These are phyloP conservation scores for Sporobolus alterniflorus DNA, from an alignment of 202 grass and related monocot genomes.

Conservation along the genomic window DNA sequence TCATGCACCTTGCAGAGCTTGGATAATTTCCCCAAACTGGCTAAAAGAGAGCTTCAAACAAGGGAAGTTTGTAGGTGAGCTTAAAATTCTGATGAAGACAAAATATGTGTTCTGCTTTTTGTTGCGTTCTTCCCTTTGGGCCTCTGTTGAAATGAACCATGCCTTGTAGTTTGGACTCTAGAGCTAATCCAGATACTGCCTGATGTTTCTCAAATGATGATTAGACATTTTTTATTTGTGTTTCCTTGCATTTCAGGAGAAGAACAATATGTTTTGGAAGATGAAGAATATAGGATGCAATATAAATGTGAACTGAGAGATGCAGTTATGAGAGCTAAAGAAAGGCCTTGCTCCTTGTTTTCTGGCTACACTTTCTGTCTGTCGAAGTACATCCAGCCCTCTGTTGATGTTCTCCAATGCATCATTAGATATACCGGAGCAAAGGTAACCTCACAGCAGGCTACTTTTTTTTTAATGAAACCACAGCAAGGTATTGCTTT, in stretches of 20 bases:
- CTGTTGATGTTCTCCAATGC: conserved; percentile 50
- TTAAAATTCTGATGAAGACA: neutral
- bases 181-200: neutral
- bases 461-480: too few relatives aligned
- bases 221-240: neutral
- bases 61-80: conserved; percentile 80
- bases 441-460: conserved; percentile 64
- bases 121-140: neutral
- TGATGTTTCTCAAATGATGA: neutral
- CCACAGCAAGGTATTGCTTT: neutral
- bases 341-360: conserved; percentile 62
- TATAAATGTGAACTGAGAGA: conserved; percentile 72
- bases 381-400: conserved; percentile 70
- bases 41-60: conserved; percentile 84
- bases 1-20: conserved; percentile 60
- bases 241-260: conserved; percentile 61
- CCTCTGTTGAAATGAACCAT: neutral
- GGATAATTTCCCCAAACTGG: conserved; percentile 90
- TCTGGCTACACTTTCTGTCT: conserved; percentile 76
- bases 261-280: conserved; percentile 69
- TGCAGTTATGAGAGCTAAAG: conserved; percentile 70
- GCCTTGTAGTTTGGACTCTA: neutral
- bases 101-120: neutral
- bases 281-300: conserved; percentile 74
- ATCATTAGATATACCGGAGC: conserved; percentile 72